Percentiles rank a stretch among this genome's conserved stretches.
These are phyloP conservation scores for Pseudonectria buxi DNA, from an alignment of 2,329 filamentous ascomycete species.

Conservation along the genomic window DNA sequence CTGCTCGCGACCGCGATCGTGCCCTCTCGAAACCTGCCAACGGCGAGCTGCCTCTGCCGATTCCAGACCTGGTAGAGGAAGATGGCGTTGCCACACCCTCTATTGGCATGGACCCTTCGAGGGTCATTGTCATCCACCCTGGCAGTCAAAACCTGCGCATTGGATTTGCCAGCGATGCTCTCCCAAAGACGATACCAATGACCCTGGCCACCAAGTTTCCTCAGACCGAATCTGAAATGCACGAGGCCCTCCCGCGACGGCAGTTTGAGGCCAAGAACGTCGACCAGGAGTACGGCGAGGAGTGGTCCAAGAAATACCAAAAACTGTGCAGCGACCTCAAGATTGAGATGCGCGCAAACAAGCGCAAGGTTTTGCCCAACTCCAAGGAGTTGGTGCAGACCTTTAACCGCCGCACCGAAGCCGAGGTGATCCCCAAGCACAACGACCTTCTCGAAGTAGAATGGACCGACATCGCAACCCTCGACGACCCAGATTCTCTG, in stretches of 20 bases:
- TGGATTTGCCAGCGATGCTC: constrained; percentile 88
- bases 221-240: constrained; percentile 75
- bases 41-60: constrained; percentile 55
- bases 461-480: constrained; percentile 75
- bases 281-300: constrained; percentile 83
- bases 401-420: constrained; percentile 78
- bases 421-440: constrained; percentile 85
- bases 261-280: constrained; percentile 55
- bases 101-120: constrained; percentile 68
- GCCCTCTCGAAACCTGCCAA: constrained; percentile 70
- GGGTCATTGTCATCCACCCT: constrained; percentile 89
- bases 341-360: constrained; percentile 83
- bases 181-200: constrained; percentile 93
- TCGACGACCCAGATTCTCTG: constrained; percentile 56
- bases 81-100: constrained; percentile 48
- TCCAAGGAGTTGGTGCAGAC: constrained; percentile 94
- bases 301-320: constrained; percentile 67
- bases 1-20: constrained; percentile 80
- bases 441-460: constrained; percentile 92
- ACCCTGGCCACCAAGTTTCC: constrained; percentile 74
- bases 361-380: constrained; percentile 92
- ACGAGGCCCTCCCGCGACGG: constrained; percentile 68
- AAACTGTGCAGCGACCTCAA: constrained; percentile 84
- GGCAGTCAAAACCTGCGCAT: constrained; percentile 94
- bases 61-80: constrained; percentile 53